A percentile compares a stretch with the other conserved stretches of the same genome.
phyloP scores from a whole-genome alignment of 345 rosid genomes.

The Eutrema yunnanense region DNA sequence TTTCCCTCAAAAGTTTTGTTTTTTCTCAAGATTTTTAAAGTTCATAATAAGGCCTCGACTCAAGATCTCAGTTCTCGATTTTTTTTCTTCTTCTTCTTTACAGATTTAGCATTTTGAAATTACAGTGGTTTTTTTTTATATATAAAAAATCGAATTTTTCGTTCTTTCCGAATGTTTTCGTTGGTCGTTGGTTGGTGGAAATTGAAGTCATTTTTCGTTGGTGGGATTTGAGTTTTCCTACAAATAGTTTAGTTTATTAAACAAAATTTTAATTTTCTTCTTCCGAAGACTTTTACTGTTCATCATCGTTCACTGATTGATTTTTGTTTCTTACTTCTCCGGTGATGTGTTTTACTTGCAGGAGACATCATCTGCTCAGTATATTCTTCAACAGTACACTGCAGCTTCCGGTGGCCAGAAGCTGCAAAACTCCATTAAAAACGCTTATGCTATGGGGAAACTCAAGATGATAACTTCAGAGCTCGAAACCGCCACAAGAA shows the following conservation, averaged over 20 bases:
- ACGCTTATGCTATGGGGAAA: constrained; percentile 92
- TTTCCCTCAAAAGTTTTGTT: background rate
- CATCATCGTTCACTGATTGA: background rate
- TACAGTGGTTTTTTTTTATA: background rate
- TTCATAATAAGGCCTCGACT: background rate
- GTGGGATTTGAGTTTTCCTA: constrained; percentile 17
- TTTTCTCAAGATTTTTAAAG: background rate
- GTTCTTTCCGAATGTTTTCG: constrained; percentile 11
- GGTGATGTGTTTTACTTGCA: constrained; percentile 18
- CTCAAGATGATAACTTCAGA: constrained; percentile 73
- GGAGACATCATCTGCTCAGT: constrained; percentile 92
- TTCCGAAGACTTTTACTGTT: constrained; percentile 8
- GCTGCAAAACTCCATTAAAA: constrained; percentile 66
- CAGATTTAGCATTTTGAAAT: background rate
- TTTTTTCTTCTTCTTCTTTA: background rate
- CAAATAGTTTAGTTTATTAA: constrained; percentile 3
- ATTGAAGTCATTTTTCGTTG: constrained; percentile 21
- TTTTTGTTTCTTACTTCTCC: background rate
- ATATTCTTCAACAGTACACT: constrained; percentile 82
- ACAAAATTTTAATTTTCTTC: background rate
- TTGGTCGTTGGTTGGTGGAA: constrained; percentile 26
- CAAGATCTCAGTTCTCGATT: constrained; percentile 7
- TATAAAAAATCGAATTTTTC: background rate
- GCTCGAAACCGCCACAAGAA: constrained; percentile 63
- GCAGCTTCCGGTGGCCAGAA: constrained; percentile 90